phyloP scores from a whole-genome alignment of 352 stramenopile genomes.

The Phytophthora fragariaefolia region DNA sequence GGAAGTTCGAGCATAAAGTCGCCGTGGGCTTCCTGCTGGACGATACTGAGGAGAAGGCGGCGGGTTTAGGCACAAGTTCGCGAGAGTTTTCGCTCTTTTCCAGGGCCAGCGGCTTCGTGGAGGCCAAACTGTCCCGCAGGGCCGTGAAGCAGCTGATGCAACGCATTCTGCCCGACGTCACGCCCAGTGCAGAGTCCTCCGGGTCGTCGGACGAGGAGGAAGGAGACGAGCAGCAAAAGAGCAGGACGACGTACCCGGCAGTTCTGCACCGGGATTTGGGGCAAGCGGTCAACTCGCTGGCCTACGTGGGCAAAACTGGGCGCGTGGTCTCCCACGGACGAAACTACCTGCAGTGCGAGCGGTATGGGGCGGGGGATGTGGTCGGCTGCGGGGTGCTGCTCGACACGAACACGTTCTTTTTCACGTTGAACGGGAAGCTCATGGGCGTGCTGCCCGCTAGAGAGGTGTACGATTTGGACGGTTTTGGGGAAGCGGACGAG shows the following conservation, averaged over 20 bases:
- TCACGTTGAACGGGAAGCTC: constrained; percentile 67
- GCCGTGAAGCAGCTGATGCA: constrained; percentile 41
- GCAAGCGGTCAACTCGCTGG: constrained; percentile 45
- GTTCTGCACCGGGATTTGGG: constrained; percentile 53
- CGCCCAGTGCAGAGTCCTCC: constrained; percentile 9
- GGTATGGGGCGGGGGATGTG: constrained; percentile 59
- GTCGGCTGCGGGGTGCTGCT: constrained; percentile 66
- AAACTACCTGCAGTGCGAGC: constrained; percentile 55
- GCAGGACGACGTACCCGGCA: constrained; percentile 8
- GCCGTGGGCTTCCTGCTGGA: constrained; percentile 58
- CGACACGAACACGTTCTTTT: constrained; percentile 76
- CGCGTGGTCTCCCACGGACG: constrained; percentile 56
- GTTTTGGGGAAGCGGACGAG: constrained; percentile 34
- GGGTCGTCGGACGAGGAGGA: constrained; percentile 26
- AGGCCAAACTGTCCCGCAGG: constrained; percentile 21
- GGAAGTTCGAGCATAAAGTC: constrained; percentile 54
- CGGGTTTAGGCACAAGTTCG: not conserved
- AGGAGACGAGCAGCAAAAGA: constrained; percentile 10
- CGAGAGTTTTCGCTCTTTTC: constrained; percentile 11
- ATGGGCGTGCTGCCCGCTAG: constrained; percentile 51
- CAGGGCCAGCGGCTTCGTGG: constrained; percentile 10
- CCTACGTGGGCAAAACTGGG: constrained; percentile 64
- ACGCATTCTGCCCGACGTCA: constrained; percentile 18
- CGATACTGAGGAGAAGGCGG: constrained; percentile 7
- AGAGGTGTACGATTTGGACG: constrained; percentile 60